These are phyloP conservation scores for Harringtonia lauricola DNA, from an alignment of 2,329 filamentous ascomycete species.

Conservation along the genomic window DNA sequence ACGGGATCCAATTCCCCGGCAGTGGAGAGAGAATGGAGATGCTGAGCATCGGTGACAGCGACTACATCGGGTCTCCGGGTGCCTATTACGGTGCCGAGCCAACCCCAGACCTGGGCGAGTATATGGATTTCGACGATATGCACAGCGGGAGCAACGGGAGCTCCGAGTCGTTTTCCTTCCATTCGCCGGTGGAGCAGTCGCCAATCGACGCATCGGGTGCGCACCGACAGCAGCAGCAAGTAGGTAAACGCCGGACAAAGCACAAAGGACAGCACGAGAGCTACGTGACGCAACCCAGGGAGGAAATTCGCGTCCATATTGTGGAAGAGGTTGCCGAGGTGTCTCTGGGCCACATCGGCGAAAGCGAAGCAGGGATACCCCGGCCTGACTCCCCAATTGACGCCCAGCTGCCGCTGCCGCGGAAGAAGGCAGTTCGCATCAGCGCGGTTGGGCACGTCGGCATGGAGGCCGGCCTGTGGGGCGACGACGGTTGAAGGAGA, in stretches of 20 bases:
- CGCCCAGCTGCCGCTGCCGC: conserved; percentile 13
- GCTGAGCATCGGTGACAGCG: too few relatives aligned
- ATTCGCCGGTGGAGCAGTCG: conserved; percentile 9
- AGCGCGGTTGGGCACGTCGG: conserved; percentile 22
- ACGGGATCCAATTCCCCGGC: too few relatives aligned
- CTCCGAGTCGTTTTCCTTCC: conserved; percentile 7
- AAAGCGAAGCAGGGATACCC: conserved; percentile 12
- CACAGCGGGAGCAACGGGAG: conserved; percentile 9
- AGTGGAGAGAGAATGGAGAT: too few relatives aligned
- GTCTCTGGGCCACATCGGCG: background rate
- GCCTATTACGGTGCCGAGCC: conserved; percentile 11
- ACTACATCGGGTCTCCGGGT: too few relatives aligned
- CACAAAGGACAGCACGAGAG: background rate
- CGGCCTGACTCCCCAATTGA: conserved; percentile 21
- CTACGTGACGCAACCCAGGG: background rate
- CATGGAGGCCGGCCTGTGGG: conserved; percentile 18
- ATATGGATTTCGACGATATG: conserved; percentile 14
- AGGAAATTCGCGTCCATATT: conserved; percentile 2
- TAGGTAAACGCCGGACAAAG: background rate
- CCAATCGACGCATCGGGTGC: background rate
- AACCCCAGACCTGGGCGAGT: conserved; percentile 17
- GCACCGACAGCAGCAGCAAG: background rate
- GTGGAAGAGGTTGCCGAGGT: background rate
- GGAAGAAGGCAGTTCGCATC: conserved; percentile 23
- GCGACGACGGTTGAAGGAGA: conserved; percentile 14